Base-by-base conservation (phyloP, 2,329 filamentous ascomycete species). In the Cladosporium sp. region DNA sequence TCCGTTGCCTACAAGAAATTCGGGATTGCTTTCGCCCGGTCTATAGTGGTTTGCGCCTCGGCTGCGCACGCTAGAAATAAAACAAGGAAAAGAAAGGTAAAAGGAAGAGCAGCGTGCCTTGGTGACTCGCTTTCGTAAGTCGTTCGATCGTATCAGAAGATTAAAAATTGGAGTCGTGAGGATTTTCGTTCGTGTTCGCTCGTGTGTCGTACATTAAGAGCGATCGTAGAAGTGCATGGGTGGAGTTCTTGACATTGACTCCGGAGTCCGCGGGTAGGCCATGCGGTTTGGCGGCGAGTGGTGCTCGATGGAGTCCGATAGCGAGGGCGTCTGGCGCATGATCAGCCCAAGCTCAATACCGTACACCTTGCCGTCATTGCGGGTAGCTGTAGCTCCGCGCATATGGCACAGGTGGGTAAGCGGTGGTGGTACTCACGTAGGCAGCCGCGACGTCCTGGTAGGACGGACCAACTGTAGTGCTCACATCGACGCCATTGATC, bases 161-260 rank as follows among this genome's bases (percentile, higher is more conserved):
- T 32, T 32, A 39, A 53, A 53, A 18, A 30, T 32, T 28, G 34
- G n/a, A 28, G 10, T 54, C 26, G 18, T 46, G 16, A 8, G n/a
- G 13, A 21, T 54, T 54, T 54, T 49, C 10, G 25, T 49, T 32
- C 53, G 30, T 49, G 25, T 34, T 57, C 13, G 30, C 46, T 18
- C n/a, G 23, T 26, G 28, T 28, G 25, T 16, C 36, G 13, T 43
- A 26, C 32, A 10, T 58, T 30, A 65, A 65, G 26, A 26, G 34
- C 36, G 65, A 64, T 70, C 60, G 54, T 69, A 70, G 28, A 68
- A 64, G 39, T 69, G 64, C 36, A 85, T 79, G 71, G 83, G 84
- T 51, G 89, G 89, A 53, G 89, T 91, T 56, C 84, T 84, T 34
- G 89, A 88, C 86, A 91, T 88, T n/a, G 89, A 91, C 69, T 90